These are phyloP conservation scores for Paecilomyces sp. DNA, from an alignment of 2,329 filamentous ascomycete genomes.

Conservation along the genomic window DNA sequence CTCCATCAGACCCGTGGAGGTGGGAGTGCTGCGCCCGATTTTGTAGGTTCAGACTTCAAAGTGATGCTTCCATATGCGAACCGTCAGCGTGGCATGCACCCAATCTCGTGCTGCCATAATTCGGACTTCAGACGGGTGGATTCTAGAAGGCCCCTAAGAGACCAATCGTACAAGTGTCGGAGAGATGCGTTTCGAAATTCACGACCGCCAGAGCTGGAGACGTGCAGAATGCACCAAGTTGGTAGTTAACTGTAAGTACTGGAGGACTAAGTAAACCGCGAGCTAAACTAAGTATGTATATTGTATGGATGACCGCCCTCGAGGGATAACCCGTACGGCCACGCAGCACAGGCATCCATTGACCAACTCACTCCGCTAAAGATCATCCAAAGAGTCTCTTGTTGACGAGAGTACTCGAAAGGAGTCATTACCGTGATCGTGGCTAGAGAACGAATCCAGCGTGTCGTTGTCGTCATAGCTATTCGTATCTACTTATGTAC, in stretches of 20 bases:
- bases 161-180: neutral
- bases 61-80: conserved; percentile 14
- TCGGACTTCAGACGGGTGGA: neutral
- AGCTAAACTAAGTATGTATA: neutral
- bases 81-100: conserved; percentile 7
- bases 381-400: neutral
- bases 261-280: neutral
- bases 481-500: neutral
- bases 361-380: neutral
- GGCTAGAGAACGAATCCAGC: neutral
- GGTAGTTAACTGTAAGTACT: neutral
- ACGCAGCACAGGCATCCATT: neutral
- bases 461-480: neutral
- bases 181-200: neutral
- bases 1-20: neutral
- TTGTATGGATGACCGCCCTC: neutral
- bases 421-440: neutral
- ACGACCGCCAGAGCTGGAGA: neutral
- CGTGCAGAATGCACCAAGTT: neutral
- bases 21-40: neutral
- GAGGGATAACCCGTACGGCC: neutral
- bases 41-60: conserved; percentile 9
- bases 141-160: neutral
- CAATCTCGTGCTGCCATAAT: conserved; percentile 6
- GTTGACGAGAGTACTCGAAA: neutral